Base-by-base conservation (phyloP, 108 stramenopile genomes). In the Skeletonema tropicum region DNA sequence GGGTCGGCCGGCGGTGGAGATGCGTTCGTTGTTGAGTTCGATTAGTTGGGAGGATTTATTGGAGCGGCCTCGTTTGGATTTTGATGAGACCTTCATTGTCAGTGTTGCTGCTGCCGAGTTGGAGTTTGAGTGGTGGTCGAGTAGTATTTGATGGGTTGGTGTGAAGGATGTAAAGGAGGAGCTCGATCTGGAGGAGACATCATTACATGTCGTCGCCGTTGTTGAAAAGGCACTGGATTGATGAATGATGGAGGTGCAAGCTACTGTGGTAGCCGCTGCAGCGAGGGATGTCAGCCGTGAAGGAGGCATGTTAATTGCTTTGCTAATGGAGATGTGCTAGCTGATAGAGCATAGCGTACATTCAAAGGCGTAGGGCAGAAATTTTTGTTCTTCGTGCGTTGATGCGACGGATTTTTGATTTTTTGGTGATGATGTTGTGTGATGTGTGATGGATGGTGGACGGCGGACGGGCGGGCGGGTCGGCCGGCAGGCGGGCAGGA, bases 1-100 rank as follows among this genome's bases (percentile, higher is more conserved):
- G 6, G 68, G 73, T 29, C 88, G 85, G 33, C 96, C 93, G 26
- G 96, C 91, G 6, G 65, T 59, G 52, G 48, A 23, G 42, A 82
- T 29, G 3, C 81, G 74, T 71, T 72, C 49, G 39, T 82, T 82
- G 66, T 82, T 75, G 33, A 67, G 52, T 59, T 82, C 81, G 31
- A 72, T 46, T 64, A 82, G 74, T 3, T 45, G 25, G 21, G 74
- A 72, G 57, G 81, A 70, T 72, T 82, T 82, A 39, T 57, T 75
- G 48, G 59, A 61, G n/a, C 75, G 81, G 21, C 30, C 36, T 0
- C 78, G 78, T 52, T 68, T 68, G n/a, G 23, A 30, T 26, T 38
- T 35, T 59, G 61, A 31, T 32, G 82, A 81, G 7, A 74, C 59
- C 36, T 71, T 66, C 82, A 76, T 76, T 30, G 52, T 55, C 0